Evolutionary conservation across 2,329 filamentous ascomycete genomes (phyloP), one percentile per base, ranked within the genome.

Genomic region (Trichoderma sp.): DNA sequence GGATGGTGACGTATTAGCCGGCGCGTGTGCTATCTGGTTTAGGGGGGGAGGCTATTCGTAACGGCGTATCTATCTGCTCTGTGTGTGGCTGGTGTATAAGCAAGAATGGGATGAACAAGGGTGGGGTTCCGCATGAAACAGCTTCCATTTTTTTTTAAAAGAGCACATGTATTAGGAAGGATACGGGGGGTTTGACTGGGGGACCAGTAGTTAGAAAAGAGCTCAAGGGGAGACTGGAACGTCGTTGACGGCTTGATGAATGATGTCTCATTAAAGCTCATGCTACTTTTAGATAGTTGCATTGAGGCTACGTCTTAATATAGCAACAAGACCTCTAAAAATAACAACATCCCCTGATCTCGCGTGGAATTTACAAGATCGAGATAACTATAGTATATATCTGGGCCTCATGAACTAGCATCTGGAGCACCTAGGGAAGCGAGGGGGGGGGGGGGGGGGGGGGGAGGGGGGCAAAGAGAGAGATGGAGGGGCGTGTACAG

Each of bases 301-400:
- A 69, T 67, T 59, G 57, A 35, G 50, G 67, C 67, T 60, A 60
- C 25, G 52, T 67, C 64, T 69, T 69, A 69, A 67, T 67, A 67
- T 67, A 67, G 67, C 63, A 68, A 68, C 63, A 34, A 2, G 15
- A 4, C 52, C 56, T 67, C 67, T 69, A 69, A 69, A 69, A 67
- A 69, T 69, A 69, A 56, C 37, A 54, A 17, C 45, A 7, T 13
- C 42, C 67, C 56, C 67, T 35, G 64, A 29, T 60, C 45, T 58
- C 63, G 45, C 61, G 56, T 69, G 56, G 67, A 50, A 58, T 68
- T 68, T 22, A 32, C 32, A 35, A 65, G 67, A 68, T 68, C 67
- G 52, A 68, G 50, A 66, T 52, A 32, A 50, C 39, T 42, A 25
- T n/a, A n/a, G n/a, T n/a, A n/a, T n/a, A n/a, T 34, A 68, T 68